A percentile compares a stretch with the other conserved stretches of the same genome.
These are phyloP conservation scores for Phialophora chinensis DNA, from an alignment of 2,329 filamentous ascomycete species.

Conservation along the genomic window DNA sequence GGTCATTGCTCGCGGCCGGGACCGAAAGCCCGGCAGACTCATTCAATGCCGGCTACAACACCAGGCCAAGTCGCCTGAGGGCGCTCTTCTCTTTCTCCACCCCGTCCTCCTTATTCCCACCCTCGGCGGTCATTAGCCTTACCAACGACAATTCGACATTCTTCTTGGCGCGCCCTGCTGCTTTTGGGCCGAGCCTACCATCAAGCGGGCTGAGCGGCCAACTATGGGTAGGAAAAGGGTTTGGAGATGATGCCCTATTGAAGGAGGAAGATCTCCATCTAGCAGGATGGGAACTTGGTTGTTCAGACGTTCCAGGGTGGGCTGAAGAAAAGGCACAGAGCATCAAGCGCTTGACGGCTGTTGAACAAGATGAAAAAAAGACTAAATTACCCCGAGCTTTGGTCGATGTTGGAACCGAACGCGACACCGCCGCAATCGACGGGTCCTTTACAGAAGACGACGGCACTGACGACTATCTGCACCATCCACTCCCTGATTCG, in stretches of 20 bases:
- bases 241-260: constrained; percentile 76
- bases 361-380: constrained; percentile 15
- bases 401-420: constrained; percentile 2
- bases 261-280: constrained; percentile 59
- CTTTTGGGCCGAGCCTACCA: constrained; percentile 83
- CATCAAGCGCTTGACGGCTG: constrained; percentile 37
- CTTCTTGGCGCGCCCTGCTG: constrained; percentile 89
- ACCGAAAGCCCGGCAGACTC: constrained; percentile 36
- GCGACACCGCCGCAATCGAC: constrained; percentile 22
- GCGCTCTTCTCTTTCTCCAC: constrained; percentile 73
- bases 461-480: constrained; percentile 84
- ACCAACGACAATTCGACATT: constrained; percentile 98
- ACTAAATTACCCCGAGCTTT: constrained; percentile 26
- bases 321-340: constrained; percentile 63
- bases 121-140: constrained; percentile 92
- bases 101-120: constrained; percentile 88
- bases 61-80: constrained; percentile 56
- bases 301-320: constrained; percentile 93
- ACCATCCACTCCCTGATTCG: constrained; percentile 61
- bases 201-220: constrained; percentile 80
- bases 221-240: constrained; percentile 91
- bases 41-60: constrained; percentile 48
- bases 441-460: constrained; percentile 60
- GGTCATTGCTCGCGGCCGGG: constrained; percentile 50
- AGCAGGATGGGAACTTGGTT: constrained; percentile 85